A percentile compares a stretch with the other conserved stretches of the same genome.
Conservation (phyloP, 73 alveolate genomes). For the Stentor coeruleus region DNA sequence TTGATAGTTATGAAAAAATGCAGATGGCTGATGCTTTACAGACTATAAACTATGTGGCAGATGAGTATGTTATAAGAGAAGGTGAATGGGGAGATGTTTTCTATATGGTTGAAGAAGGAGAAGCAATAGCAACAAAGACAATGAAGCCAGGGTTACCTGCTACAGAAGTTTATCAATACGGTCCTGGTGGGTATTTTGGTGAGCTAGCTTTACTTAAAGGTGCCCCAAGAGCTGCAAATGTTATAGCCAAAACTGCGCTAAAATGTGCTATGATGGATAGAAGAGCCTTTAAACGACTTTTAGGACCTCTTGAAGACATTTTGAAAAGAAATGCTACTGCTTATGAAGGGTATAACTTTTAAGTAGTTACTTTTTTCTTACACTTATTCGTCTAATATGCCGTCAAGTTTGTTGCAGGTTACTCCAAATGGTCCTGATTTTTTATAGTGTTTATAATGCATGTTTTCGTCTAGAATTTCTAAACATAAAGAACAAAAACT, state of each 20-base stretch:
- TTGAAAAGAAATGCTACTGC: slow-evolving; percentile 55
- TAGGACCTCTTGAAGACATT: slow-evolving; percentile 77
- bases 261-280: slow-evolving; percentile 58
- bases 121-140: slow-evolving; percentile 90
- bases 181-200: slow-evolving; percentile 93
- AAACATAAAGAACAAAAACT: too few species aligned
- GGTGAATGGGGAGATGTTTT: slow-evolving; percentile 96
- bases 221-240: slow-evolving; percentile 58
- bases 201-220: slow-evolving; percentile 61
- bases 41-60: slow-evolving; percentile 58
- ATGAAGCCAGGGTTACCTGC: slow-evolving; percentile 41
- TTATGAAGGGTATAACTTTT: too few species aligned
- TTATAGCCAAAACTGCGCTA: slow-evolving; percentile 42
- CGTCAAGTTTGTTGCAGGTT: too few species aligned
- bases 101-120: slow-evolving; percentile 94
- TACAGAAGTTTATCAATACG: slow-evolving; percentile 71
- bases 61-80: slow-evolving; percentile 63
- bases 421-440: too few species aligned
- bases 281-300: slow-evolving; percentile 60
- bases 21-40: slow-evolving; percentile 96
- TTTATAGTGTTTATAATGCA: too few species aligned
- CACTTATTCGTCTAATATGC: too few species aligned
- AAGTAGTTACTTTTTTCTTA: too few species aligned
- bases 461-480: too few species aligned
- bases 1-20: slow-evolving; percentile 95